Conservation (phyloP, 441 rosid genomes). For the Erodium trifolium region DNA sequence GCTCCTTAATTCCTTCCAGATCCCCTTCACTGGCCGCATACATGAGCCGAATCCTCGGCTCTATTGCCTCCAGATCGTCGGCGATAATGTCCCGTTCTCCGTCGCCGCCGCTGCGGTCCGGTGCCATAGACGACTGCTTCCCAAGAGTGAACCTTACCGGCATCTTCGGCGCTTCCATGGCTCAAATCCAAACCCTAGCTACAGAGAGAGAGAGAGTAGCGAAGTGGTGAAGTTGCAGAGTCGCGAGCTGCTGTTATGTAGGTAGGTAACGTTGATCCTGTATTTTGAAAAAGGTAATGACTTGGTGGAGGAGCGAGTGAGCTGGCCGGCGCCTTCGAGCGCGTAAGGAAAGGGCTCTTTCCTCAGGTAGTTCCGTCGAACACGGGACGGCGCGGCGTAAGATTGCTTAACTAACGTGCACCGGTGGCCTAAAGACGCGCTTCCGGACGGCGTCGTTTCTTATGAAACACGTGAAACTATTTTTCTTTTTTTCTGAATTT, state of each 20-base stretch:
- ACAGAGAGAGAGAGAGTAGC: no score
- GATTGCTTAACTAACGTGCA: neutral
- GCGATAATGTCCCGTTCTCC: slow-evolving; percentile 6
- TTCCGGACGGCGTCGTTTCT: no score
- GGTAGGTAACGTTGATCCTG: no score
- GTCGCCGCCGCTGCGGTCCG: slow-evolving; percentile 25
- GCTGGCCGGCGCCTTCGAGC: neutral
- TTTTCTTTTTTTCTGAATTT: no score
- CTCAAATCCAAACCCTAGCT: no score
- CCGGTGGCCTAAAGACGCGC: neutral
- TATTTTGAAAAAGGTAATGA: no score
- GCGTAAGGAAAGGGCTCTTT: neutral
- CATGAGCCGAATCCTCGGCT: slow-evolving; percentile 59
- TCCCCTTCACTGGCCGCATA: slow-evolving; percentile 73
- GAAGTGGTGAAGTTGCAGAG: neutral
- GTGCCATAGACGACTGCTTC: slow-evolving; percentile 41
- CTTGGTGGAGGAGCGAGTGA: neutral
- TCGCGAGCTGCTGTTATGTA: neutral
- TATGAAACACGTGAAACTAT: no score
- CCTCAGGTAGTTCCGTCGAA: neutral
- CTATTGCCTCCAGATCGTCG: slow-evolving; percentile 19
- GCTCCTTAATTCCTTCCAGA: slow-evolving; percentile 47
- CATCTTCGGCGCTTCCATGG: neutral
- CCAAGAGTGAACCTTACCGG: slow-evolving; percentile 29
- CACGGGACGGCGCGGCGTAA: neutral